These are phyloP conservation scores for Solanum hybrid DNA, from an alignment of 305 asterid genomes.

Conservation along the genomic window DNA sequence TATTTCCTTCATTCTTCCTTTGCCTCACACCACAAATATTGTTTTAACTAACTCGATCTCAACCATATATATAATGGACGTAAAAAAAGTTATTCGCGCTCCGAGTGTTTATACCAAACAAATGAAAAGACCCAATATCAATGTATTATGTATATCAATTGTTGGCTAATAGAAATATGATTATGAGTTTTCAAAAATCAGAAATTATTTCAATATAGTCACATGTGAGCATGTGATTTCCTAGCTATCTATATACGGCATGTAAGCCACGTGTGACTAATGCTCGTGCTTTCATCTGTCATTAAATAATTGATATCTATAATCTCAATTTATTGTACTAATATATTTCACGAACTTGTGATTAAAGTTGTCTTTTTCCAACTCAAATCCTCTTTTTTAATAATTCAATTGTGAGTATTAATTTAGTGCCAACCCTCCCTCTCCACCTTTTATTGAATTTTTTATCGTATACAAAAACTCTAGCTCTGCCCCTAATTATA, in stretches of 20 bases:
- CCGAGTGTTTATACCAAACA: neutral
- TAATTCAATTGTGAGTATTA: neutral
- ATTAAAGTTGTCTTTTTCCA: neutral
- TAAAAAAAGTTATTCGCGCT: neutral
- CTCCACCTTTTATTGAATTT: neutral
- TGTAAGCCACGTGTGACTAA: slow-evolving; percentile 39
- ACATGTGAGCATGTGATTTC: slow-evolving; percentile 44
- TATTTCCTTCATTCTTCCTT: neutral
- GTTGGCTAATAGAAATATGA: neutral
- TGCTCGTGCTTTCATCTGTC: slow-evolving; percentile 28
- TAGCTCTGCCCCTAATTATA: neutral
- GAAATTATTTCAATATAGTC: slow-evolving; percentile 17
- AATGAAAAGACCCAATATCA: neutral
- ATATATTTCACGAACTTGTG: neutral
- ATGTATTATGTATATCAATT: neutral
- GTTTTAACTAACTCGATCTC: neutral
- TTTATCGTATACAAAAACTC: neutral
- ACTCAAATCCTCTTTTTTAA: neutral
- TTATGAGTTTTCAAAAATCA: neutral
- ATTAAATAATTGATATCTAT: slow-evolving; percentile 13
- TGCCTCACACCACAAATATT: neutral
- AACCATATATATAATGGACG: neutral
- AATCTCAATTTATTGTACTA: neutral
- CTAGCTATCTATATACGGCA: slow-evolving; percentile 17
- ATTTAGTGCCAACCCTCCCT: neutral